Percentiles rank a stretch among this genome's conserved stretches.
Conservation (phyloP, 345 rosid genomes). For the Gynandropsis gynandra region DNA sequence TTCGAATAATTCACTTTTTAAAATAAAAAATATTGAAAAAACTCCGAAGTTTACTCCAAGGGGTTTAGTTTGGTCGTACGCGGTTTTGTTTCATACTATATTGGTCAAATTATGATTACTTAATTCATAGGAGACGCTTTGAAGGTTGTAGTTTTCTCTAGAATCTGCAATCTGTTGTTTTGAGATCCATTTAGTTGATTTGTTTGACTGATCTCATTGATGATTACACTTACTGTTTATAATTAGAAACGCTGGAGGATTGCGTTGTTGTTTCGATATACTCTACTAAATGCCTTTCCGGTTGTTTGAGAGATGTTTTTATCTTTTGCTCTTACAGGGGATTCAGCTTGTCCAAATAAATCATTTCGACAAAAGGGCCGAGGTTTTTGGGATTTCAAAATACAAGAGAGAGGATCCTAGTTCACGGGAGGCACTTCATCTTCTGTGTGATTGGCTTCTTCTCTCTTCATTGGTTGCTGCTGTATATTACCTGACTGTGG, state of each 20-base stretch:
- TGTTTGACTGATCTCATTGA: background rate
- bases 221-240: no score
- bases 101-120: no score
- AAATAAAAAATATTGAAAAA: no score
- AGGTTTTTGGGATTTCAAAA: constrained; percentile 12
- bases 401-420: constrained; percentile 45
- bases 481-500: constrained; percentile 1
- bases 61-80: no score
- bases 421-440: constrained; percentile 23
- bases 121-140: background rate
- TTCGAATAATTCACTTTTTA: no score
- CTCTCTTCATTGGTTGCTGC: constrained; percentile 17
- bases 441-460: constrained; percentile 24
- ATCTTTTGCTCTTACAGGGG: constrained; percentile 18
- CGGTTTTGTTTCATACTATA: no score
- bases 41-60: no score
- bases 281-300: no score
- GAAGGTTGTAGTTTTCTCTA: background rate
- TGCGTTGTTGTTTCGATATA: no score
- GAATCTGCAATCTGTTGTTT: background rate
- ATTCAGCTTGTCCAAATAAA: background rate
- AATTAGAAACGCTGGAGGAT: no score
- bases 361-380: background rate
- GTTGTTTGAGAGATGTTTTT: background rate
- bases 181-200: constrained; percentile 8